Percentiles rank a stretch among this genome's conserved stretches.
These are phyloP conservation scores for Dendrobium huoshanense DNA, from an alignment of 106 monocot species.

Conservation along the genomic window DNA sequence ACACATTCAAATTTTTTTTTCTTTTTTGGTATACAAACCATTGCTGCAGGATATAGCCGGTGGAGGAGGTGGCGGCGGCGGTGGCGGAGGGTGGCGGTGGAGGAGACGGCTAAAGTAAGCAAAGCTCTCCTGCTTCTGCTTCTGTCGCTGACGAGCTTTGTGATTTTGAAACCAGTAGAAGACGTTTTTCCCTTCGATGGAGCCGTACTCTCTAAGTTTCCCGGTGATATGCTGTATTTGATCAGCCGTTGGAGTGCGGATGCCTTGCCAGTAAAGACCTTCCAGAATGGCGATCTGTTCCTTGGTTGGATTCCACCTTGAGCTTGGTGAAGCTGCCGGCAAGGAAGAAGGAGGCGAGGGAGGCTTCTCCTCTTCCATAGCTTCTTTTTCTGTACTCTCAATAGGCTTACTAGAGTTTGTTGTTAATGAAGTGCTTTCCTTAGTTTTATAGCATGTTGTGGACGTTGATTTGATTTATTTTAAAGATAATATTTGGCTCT, in stretches of 20 bases:
- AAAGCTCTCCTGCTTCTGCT: conserved; percentile 69
- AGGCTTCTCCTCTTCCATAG: conserved; percentile 8
- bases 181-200: conserved; percentile 90
- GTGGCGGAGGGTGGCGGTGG: conserved; percentile 4
- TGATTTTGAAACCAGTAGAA: conserved; percentile 99
- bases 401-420: too few species aligned
- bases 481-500: too few species aligned
- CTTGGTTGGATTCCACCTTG: conserved; percentile 83
- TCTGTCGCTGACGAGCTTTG: conserved; percentile 83
- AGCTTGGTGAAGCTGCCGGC: background rate
- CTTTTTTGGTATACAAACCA: conserved; percentile 2
- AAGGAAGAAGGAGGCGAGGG: conserved; percentile 2
- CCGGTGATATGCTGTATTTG: conserved; percentile 83
- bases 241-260: conserved; percentile 77
- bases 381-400: too few species aligned
- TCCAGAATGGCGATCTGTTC: conserved; percentile 82
- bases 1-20: too few species aligned
- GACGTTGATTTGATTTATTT: too few species aligned
- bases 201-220: conserved; percentile 56
- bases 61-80: background rate
- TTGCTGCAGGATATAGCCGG: background rate
- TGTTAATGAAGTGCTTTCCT: too few species aligned
- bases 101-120: conserved; percentile 52
- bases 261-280: conserved; percentile 56
- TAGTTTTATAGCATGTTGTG: too few species aligned